Evolutionary conservation across 2,329 filamentous ascomycete genomes (phyloP).

Genomic region (Aspergillus texensis): DNA sequence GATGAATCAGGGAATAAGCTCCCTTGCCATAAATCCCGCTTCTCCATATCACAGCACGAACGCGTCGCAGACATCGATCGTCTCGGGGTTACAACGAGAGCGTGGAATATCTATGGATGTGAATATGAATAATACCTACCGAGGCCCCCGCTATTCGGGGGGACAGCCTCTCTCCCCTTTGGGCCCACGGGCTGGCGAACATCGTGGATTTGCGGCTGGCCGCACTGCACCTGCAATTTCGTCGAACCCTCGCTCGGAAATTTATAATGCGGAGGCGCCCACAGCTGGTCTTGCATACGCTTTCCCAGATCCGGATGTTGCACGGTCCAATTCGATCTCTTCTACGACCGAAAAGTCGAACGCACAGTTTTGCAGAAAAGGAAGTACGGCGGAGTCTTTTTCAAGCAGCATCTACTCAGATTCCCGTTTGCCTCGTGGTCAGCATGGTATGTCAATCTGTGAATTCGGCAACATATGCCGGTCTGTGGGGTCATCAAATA

Average conservation of each 20-base stretch:
- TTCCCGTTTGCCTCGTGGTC: conserved; percentile 48
- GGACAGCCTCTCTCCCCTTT: conserved; percentile 46
- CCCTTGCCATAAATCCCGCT: conserved; percentile 49
- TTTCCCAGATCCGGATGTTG: conserved; percentile 52
- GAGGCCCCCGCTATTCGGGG: conserved; percentile 45
- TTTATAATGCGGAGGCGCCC: conserved; percentile 53
- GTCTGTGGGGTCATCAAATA: neutral
- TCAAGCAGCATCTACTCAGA: conserved; percentile 52
- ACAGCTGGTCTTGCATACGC: conserved; percentile 54
- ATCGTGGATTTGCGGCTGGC: conserved; percentile 46
- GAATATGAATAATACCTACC: conserved; percentile 38
- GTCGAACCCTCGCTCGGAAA: conserved; percentile 52
- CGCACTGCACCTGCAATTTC: conserved; percentile 53
- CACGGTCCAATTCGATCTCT: conserved; percentile 41
- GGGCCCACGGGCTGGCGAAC: conserved; percentile 41
- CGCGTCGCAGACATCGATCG: conserved; percentile 49
- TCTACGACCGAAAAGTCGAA: conserved; percentile 36
- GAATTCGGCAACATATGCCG: neutral
- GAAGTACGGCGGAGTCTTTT: conserved; percentile 51
- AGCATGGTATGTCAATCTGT: conserved; percentile 46
- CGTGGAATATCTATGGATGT: conserved; percentile 45
- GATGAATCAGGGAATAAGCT: conserved; percentile 53
- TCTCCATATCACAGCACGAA: conserved; percentile 53
- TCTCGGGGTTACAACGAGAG: conserved; percentile 46
- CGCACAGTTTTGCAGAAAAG: conserved; percentile 46